These are phyloP conservation scores for Euphorbia pulcherrima DNA, from an alignment of 345 rosid species.

Conservation along the genomic window DNA sequence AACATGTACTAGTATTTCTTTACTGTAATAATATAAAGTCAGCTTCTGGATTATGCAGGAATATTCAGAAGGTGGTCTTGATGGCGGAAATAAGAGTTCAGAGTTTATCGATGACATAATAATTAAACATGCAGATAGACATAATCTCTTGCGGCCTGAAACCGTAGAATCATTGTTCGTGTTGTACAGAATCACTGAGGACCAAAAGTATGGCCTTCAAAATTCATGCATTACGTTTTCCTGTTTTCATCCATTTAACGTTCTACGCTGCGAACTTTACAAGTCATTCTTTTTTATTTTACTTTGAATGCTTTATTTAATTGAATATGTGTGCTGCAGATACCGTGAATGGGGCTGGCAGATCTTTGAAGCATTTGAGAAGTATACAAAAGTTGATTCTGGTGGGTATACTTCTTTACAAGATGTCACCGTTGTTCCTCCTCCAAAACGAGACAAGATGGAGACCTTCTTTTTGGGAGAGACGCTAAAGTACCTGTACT, in stretches of 20 bases:
- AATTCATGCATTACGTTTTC: slow-evolving; percentile 13
- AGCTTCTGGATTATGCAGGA: slow-evolving; percentile 50
- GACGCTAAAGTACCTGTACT: slow-evolving; percentile 81
- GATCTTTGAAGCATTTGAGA: slow-evolving; percentile 91
- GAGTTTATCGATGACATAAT: slow-evolving; percentile 72
- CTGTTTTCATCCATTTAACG: background rate
- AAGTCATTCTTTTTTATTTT: background rate
- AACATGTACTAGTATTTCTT: slow-evolving; percentile 13
- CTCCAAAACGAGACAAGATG: slow-evolving; percentile 84
- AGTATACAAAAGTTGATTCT: slow-evolving; percentile 64
- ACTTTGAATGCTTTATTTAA: slow-evolving; percentile 1
- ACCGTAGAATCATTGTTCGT: slow-evolving; percentile 92
- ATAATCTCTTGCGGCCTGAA: slow-evolving; percentile 92
- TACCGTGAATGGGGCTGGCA: slow-evolving; percentile 97
- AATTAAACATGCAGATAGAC: slow-evolving; percentile 79
- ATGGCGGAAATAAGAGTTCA: slow-evolving; percentile 86
- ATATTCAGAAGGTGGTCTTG: slow-evolving; percentile 69
- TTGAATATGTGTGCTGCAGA: slow-evolving; percentile 36
- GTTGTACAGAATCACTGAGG: slow-evolving; percentile 77
- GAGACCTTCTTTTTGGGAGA: slow-evolving; percentile 92
- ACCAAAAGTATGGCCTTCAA: slow-evolving; percentile 55
- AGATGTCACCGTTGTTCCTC: slow-evolving; percentile 78
- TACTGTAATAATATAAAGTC: slow-evolving; percentile 12
- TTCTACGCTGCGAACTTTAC: background rate
- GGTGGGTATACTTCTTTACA: slow-evolving; percentile 86